These are phyloP conservation scores for Zarea fungicola DNA, from an alignment of 2,329 filamentous ascomycete genomes.

Conservation along the genomic window DNA sequence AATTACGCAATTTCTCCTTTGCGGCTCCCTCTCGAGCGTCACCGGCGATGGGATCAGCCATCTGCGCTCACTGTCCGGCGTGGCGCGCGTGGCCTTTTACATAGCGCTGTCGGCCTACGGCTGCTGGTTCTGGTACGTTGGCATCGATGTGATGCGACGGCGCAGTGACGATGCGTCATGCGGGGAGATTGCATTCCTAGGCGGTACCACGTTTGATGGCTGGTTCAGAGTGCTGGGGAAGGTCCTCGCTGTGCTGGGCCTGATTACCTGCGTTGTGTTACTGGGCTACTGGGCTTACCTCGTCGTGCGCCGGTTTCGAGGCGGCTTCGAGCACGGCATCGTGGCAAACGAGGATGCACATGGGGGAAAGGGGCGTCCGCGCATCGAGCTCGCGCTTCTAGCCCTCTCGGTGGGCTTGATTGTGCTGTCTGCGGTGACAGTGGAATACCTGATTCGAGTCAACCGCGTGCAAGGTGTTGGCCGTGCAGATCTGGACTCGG, in stretches of 20 bases:
- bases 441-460: conserved; percentile 19
- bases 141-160: conserved; percentile 17
- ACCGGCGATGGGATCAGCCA: conserved; percentile 22
- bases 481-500: conserved; percentile 11
- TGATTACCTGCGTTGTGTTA: conserved; percentile 16
- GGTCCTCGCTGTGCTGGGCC: conserved; percentile 14
- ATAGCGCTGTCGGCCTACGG: conserved; percentile 19
- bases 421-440: conserved; percentile 15
- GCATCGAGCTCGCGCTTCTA: conserved; percentile 19
- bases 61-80: conserved; percentile 18
- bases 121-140: conserved; percentile 21
- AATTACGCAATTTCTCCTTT: conserved; percentile 22
- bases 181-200: conserved; percentile 18
- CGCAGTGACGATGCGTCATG: not conserved
- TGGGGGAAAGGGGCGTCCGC: conserved; percentile 10
- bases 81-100: conserved; percentile 20
- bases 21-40: conserved; percentile 22
- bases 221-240: conserved; percentile 19
- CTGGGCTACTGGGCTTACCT: conserved; percentile 8
- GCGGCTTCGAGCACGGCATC: conserved; percentile 13
- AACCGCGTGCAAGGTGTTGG: conserved; percentile 18
- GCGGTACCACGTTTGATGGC: conserved; percentile 15
- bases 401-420: conserved; percentile 18
- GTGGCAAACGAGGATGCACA: not conserved
- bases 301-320: conserved; percentile 11